These are phyloP conservation scores for Pseudogymnoascus sp. DNA, from an alignment of 2,329 filamentous ascomycete genomes.

Conservation along the genomic window DNA sequence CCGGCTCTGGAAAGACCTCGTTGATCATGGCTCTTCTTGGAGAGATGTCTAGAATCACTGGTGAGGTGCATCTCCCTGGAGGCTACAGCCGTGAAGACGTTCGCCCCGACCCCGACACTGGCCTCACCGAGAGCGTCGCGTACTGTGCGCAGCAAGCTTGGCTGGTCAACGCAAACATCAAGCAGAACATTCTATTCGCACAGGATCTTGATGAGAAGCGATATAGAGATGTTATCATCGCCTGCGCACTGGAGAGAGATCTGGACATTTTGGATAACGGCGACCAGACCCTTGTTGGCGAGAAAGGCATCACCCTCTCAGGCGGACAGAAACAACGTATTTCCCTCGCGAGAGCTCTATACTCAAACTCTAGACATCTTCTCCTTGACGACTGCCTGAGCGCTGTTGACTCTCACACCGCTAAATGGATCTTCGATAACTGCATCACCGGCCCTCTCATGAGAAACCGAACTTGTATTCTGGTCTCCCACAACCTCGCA, in stretches of 20 bases:
- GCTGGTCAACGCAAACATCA: conserved; percentile 92
- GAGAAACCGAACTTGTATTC: conserved; percentile 78
- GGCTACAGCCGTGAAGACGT: conserved; percentile 81
- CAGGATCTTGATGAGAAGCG: conserved; percentile 70
- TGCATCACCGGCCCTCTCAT: conserved; percentile 86
- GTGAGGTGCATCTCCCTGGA: conserved; percentile 76
- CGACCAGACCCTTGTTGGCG: conserved; percentile 87
- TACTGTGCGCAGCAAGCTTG: conserved; percentile 97
- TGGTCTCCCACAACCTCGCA: conserved; percentile 93
- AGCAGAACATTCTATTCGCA: conserved; percentile 91
- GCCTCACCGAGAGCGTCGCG: conserved; percentile 82
- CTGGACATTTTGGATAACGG: conserved; percentile 86
- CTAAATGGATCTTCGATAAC: conserved; percentile 95
- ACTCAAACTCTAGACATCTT: conserved; percentile 85
- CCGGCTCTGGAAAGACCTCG: conserved; percentile 91
- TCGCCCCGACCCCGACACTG: conserved; percentile 70
- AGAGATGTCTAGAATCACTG: conserved; percentile 83
- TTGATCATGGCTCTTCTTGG: conserved; percentile 91
- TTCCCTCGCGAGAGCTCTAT: conserved; percentile 91
- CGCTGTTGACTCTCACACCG: conserved; percentile 93
- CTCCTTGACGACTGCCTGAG: conserved; percentile 92
- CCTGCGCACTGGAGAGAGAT: conserved; percentile 85
- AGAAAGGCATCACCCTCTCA: conserved; percentile 94
- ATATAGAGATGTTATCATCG: conserved; percentile 80
- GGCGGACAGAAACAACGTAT: conserved; percentile 97